Base-by-base conservation (phyloP, 1,139 yeast species). In the Geotrichum aggregatum region DNA sequence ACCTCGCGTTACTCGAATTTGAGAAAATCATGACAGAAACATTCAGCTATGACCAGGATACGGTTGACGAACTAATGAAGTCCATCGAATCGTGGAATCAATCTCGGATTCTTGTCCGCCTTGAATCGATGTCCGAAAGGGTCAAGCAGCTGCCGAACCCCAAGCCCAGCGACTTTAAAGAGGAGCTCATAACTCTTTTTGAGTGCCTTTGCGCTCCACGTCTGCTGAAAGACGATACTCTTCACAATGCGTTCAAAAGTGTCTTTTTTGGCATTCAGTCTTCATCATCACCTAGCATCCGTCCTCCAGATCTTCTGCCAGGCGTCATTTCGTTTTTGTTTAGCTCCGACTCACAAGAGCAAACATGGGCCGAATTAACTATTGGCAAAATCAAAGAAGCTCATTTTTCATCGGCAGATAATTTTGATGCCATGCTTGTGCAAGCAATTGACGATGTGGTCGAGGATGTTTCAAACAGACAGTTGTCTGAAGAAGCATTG, bases 281-380 rank as follows among this genome's bases (percentile, higher is more conserved):
- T 3, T 56, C 63, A 10, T 60, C 60, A 2, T 44, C 61, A 26
- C 58, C 64, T 22, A 57, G 62, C 30, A 54, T 61, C 16, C 55
- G 64, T 16, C 54, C 63, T 11, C 52, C 63, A 35, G 59, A 61
- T 16, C 50, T 66, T 8, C 58, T 61, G 7, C 70, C 71, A 0
- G 70, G 66, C 1, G 58, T 66, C 54, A 54, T 66, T 14, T 43
- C 60, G n/a, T 62, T 68, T 47, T 50, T 66, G 26, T 68, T 67
- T 54, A 59, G 61, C 19, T 50, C 43, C 14, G 65, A 64, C 31
- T 50, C 56, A 1, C 61, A 57, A 21, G 52, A 63, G 44, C 58
- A 60, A 21, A 50, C 50, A 4, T 67, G 71, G 70, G 67, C 70
- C 6, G 47, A 45, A 24, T 16, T 50, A 24, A 50, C 49, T 35